phyloP scores from a whole-genome alignment of 371 early-diverging fungal genomes.

The Mucor velutinosus region DNA sequence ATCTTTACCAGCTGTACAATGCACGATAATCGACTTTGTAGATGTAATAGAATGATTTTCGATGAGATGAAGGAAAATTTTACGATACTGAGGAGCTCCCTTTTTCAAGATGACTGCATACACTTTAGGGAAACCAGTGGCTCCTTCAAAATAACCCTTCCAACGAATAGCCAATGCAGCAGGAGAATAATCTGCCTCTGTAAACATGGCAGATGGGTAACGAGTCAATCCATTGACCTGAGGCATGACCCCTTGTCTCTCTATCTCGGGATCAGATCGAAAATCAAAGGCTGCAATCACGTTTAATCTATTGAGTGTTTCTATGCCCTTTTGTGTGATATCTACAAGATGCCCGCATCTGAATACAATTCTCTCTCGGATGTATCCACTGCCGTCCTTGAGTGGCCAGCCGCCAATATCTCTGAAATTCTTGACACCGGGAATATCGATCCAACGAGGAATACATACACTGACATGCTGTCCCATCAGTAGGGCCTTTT shows the following conservation, averaged over 20 bases:
- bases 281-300: conserved; percentile 59
- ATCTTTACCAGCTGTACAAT: conserved; percentile 91
- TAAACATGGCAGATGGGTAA: conserved; percentile 60
- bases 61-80: conserved; percentile 58
- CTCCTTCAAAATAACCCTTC: conserved; percentile 61
- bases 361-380: conserved; percentile 48
- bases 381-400: conserved; percentile 43
- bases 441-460: conserved; percentile 52
- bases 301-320: conserved; percentile 46
- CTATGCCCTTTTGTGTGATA: conserved; percentile 52
- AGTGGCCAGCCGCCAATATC: conserved; percentile 57
- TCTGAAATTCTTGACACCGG: conserved; percentile 63
- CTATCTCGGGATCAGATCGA: conserved; percentile 55
- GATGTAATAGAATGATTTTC: conserved; percentile 50
- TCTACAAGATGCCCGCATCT: conserved; percentile 50
- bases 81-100: conserved; percentile 49
- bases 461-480: conserved; percentile 34
- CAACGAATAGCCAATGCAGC: conserved; percentile 62
- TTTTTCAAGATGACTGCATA: conserved; percentile 59
- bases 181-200: conserved; percentile 62
- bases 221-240: conserved; percentile 36
- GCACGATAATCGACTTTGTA: conserved; percentile 68
- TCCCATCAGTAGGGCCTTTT: conserved; percentile 42
- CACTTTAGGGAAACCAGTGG: conserved; percentile 59
- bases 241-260: conserved; percentile 53